A percentile compares a stretch with the other conserved stretches of the same genome.
Evolutionary conservation across 345 rosid species (phyloP).

Genomic region (Fremontodendron californicum): DNA sequence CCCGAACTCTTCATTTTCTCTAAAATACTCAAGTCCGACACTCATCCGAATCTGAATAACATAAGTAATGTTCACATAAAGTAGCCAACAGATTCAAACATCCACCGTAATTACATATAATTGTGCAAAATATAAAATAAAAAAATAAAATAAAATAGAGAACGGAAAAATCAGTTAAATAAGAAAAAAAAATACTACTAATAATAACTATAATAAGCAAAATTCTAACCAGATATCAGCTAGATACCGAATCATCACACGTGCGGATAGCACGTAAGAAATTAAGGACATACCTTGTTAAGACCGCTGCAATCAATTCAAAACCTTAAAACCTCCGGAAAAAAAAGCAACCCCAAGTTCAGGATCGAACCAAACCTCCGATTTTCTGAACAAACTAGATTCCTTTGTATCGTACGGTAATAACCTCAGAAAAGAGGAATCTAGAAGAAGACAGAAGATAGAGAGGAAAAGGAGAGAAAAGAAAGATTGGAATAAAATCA

Average conservation of each 20-base stretch:
- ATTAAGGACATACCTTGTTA: background rate
- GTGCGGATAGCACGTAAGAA: background rate
- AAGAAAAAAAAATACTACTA: too few species aligned
- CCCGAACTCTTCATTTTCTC: too few species aligned
- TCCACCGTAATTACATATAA: background rate
- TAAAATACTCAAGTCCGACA: too few species aligned
- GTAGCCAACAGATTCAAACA: background rate
- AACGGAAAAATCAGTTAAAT: too few species aligned
- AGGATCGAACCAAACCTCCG: conserved; percentile 6
- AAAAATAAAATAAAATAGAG: background rate
- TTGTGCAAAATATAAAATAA: background rate
- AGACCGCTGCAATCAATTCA: conserved; percentile 1
- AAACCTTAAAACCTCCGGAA: background rate
- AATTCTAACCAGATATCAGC: background rate
- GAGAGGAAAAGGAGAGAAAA: background rate
- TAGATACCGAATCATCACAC: background rate
- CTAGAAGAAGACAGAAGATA: background rate
- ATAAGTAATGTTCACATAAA: background rate
- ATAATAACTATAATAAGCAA: background rate
- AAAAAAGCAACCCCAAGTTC: background rate
- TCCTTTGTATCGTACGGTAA: background rate
- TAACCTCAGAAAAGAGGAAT: background rate
- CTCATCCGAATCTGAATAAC: too few species aligned
- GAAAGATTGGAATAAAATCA: background rate
- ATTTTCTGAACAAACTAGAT: background rate